Evolutionary conservation across 176 grass and related monocot genomes (phyloP).

Genomic region (Oryza meyeriana): DNA sequence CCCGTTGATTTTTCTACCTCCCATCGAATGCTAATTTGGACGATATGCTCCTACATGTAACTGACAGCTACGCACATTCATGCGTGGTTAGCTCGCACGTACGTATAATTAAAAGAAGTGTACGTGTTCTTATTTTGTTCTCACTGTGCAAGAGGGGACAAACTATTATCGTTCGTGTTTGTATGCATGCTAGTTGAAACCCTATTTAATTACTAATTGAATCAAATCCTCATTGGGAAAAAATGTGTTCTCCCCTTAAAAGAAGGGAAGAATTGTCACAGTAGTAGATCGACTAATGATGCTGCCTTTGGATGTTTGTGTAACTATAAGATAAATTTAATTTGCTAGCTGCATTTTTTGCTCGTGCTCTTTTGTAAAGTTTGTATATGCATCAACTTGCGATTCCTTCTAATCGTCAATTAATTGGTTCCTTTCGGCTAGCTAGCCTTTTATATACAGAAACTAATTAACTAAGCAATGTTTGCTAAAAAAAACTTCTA

Average conservation of each 20-base stretch:
- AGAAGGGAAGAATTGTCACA: neutral
- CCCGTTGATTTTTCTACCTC: neutral
- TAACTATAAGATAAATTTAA: neutral
- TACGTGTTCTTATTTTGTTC: neutral
- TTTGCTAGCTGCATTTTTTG: neutral
- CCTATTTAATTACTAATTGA: neutral
- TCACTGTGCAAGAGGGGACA: neutral
- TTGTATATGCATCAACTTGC: neutral
- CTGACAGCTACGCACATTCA: neutral
- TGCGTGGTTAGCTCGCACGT: neutral
- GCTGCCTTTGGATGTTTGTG: neutral
- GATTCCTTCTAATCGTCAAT: neutral
- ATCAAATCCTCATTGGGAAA: neutral
- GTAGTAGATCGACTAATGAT: neutral
- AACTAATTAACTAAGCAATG: neutral
- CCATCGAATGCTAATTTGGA: neutral
- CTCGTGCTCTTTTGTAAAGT: neutral
- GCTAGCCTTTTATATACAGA: neutral
- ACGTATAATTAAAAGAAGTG: neutral
- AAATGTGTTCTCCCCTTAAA: neutral
- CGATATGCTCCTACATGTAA: neutral
- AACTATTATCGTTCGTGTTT: neutral
- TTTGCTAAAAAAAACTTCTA: neutral
- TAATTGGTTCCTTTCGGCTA: neutral
- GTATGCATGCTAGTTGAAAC: neutral